Percentiles rank a stretch among this genome's conserved stretches.
phyloP scores from a whole-genome alignment of 176 grass and related monocot genomes.

The Puya raimondii region DNA sequence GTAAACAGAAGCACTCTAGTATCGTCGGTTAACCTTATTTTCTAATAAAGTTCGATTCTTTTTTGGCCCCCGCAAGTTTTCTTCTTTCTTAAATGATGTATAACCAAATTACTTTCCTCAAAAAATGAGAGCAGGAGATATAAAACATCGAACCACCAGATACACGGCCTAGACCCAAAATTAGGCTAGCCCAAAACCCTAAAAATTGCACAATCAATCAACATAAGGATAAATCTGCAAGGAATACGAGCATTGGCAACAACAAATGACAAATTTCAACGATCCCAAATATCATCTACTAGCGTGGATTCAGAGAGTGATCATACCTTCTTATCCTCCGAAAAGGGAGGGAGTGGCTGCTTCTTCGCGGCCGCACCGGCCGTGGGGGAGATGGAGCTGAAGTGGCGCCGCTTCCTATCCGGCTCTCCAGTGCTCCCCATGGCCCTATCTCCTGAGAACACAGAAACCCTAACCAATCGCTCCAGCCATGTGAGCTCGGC shows the following conservation, averaged over 20 bases:
- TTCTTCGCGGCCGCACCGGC: constrained; percentile 38
- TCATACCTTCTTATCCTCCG: constrained; percentile 68
- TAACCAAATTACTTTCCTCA: too few relatives aligned
- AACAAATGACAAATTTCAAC: background rate
- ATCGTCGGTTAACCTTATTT: too few relatives aligned
- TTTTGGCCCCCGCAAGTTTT: too few relatives aligned
- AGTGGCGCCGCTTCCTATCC: constrained; percentile 49
- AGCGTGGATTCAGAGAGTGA: background rate
- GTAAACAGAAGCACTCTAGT: too few relatives aligned
- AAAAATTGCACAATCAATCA: too few relatives aligned
- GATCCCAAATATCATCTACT: background rate
- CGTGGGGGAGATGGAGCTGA: constrained; percentile 45
- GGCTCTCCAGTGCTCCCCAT: constrained; percentile 67
- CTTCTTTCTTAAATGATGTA: too few relatives aligned
- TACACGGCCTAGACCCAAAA: too few relatives aligned
- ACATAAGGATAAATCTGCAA: too few relatives aligned
- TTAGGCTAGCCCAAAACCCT: too few relatives aligned
- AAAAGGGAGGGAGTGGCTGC: constrained; percentile 28
- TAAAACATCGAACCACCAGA: too few relatives aligned
- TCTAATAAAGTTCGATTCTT: too few relatives aligned
- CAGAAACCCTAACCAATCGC: constrained; percentile 31
- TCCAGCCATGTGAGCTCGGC: constrained; percentile 7
- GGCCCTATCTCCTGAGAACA: constrained; percentile 18
- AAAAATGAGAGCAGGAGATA: too few relatives aligned
- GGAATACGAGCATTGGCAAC: background rate